Percentiles rank a stretch among this genome's conserved stretches.
These are phyloP conservation scores for Colletotrichum spaethianum DNA, from an alignment of 2,329 filamentous ascomycete genomes.

Conservation along the genomic window DNA sequence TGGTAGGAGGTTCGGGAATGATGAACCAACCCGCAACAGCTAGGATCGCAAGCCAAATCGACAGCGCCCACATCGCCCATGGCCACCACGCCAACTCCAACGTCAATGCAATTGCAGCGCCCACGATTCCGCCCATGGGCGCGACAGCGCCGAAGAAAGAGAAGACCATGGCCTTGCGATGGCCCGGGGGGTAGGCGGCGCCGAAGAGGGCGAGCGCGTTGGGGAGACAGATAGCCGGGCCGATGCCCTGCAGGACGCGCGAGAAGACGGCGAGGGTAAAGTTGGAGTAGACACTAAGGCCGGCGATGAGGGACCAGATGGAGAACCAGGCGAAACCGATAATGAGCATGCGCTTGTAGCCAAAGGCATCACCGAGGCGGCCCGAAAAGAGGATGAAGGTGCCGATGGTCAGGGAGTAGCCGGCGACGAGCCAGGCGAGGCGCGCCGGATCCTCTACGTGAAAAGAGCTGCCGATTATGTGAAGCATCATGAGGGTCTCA, in stretches of 20 bases:
- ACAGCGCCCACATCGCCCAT: constrained; percentile 62
- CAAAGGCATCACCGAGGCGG: constrained; percentile 71
- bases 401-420: constrained; percentile 69
- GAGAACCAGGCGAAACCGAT: constrained; percentile 70
- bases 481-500: constrained; percentile 37
- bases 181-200: constrained; percentile 68
- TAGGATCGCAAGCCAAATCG: constrained; percentile 53
- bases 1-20: constrained; percentile 51
- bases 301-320: constrained; percentile 66
- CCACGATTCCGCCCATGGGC: constrained; percentile 61
- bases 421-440: constrained; percentile 71
- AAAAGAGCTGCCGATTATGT: constrained; percentile 32
- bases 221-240: constrained; percentile 73
- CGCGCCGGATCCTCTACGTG: constrained; percentile 48
- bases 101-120: constrained; percentile 58
- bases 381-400: constrained; percentile 73
- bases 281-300: constrained; percentile 52
- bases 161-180: constrained; percentile 73
- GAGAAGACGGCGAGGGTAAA: constrained; percentile 52
- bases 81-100: constrained; percentile 61
- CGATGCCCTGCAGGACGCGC: constrained; percentile 69
- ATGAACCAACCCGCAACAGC: constrained; percentile 49
- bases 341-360: constrained; percentile 70
- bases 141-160: constrained; percentile 62
- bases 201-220: constrained; percentile 76